Conservation (phyloP, 495 filamentous ascomycete genomes). For the Aspergillus nidulans region DNA sequence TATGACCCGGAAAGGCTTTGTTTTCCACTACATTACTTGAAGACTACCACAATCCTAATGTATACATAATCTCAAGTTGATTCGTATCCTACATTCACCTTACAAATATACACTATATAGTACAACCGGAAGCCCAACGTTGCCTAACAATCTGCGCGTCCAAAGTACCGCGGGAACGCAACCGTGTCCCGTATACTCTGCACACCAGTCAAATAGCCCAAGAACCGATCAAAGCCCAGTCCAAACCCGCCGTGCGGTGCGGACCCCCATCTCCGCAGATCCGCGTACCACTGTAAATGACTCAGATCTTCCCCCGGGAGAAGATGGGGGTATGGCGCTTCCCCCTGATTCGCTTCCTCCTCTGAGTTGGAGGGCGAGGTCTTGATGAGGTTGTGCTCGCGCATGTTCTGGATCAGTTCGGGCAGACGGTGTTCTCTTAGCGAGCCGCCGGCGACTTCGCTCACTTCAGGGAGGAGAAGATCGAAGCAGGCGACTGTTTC, state of each 20-base stretch:
- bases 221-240: slow-evolving; percentile 83
- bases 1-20: too few relatives aligned
- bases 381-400: slow-evolving; percentile 50
- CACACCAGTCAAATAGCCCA: slow-evolving; percentile 81
- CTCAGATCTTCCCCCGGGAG: slow-evolving; percentile 44
- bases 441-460: slow-evolving; percentile 88
- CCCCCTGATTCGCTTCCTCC: background rate
- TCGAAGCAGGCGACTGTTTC: slow-evolving; percentile 91
- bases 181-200: slow-evolving; percentile 82
- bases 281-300: slow-evolving; percentile 84
- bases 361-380: background rate
- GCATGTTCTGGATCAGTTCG: slow-evolving; percentile 71
- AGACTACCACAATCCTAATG: too few relatives aligned
- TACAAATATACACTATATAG: background rate
- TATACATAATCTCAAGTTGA: background rate
- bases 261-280: slow-evolving; percentile 87
- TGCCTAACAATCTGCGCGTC: slow-evolving; percentile 79
- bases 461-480: slow-evolving; percentile 81
- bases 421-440: slow-evolving; percentile 84
- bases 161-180: slow-evolving; percentile 84
- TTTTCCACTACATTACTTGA: too few relatives aligned
- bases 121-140: background rate
- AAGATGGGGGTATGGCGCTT: slow-evolving; percentile 34
- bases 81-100: slow-evolving; percentile 17
- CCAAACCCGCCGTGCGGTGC: slow-evolving; percentile 97